These are phyloP conservation scores for Neurospora tetraspora DNA, from an alignment of 495 filamentous ascomycete species.

Conservation along the genomic window DNA sequence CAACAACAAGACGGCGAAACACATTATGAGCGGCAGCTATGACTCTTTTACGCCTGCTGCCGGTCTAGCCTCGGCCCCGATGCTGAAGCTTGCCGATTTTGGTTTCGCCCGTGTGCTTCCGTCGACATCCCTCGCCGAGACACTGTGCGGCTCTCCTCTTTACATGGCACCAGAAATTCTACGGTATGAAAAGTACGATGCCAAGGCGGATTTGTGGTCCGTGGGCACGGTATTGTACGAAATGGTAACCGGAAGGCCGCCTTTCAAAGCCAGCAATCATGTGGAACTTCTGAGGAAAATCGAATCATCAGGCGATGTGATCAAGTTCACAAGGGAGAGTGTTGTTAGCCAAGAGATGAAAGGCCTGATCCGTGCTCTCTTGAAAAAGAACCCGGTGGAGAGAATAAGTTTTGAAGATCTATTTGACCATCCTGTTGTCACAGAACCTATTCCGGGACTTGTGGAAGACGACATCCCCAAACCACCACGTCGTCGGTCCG, in stretches of 20 bases:
- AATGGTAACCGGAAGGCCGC: slow-evolving; percentile 85
- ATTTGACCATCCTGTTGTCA: slow-evolving; percentile 65
- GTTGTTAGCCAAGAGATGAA: slow-evolving; percentile 70
- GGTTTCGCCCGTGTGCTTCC: slow-evolving; percentile 90
- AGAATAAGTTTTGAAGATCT: slow-evolving; percentile 75
- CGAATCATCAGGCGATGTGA: slow-evolving; percentile 71
- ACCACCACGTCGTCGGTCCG: slow-evolving; percentile 15
- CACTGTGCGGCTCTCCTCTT: slow-evolving; percentile 91
- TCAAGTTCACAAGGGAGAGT: slow-evolving; percentile 68
- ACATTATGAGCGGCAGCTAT: slow-evolving; percentile 53
- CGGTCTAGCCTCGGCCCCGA: slow-evolving; percentile 78
- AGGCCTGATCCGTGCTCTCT: slow-evolving; percentile 61
- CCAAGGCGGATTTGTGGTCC: slow-evolving; percentile 95
- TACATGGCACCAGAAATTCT: slow-evolving; percentile 99
- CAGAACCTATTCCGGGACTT: slow-evolving; percentile 71
- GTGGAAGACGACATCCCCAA: slow-evolving; percentile 61
- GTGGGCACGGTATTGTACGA: slow-evolving; percentile 91
- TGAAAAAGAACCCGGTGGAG: slow-evolving; percentile 79
- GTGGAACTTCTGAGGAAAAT: slow-evolving; percentile 89
- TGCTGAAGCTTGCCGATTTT: slow-evolving; percentile 96
- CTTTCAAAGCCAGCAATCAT: slow-evolving; percentile 87
- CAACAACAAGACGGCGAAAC: slow-evolving; percentile 28
- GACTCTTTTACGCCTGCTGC: slow-evolving; percentile 69
- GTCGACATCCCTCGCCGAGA: slow-evolving; percentile 83
- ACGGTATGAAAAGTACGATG: slow-evolving; percentile 93